Percentiles rank a stretch among this genome's conserved stretches.
Conservation (phyloP, 1,139 yeast genomes). For the Saccharomycopsis hybrid region DNA sequence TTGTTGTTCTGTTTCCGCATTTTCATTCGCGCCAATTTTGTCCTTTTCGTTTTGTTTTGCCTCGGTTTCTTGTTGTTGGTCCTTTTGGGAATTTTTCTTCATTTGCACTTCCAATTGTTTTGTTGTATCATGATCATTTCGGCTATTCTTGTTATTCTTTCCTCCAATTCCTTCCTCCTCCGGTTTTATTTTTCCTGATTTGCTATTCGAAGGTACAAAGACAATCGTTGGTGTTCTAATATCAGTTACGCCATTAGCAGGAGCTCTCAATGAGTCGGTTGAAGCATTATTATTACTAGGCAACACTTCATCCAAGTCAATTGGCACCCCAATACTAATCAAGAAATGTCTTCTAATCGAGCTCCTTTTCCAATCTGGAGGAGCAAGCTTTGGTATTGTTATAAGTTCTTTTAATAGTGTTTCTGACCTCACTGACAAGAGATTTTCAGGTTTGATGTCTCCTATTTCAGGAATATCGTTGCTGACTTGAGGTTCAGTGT, state of each 20-base stretch:
- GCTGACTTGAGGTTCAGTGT: not conserved
- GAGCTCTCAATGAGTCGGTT: too few relatives aligned
- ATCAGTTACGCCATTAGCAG: too few relatives aligned
- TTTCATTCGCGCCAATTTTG: not conserved
- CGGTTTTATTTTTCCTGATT: too few relatives aligned
- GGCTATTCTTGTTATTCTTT: too few relatives aligned
- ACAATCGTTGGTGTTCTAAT: too few relatives aligned
- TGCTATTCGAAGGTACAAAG: too few relatives aligned
- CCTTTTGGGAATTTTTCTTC: too few relatives aligned
- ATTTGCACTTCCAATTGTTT: too few relatives aligned
- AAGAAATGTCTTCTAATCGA: constrained; percentile 18
- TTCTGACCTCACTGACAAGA: constrained; percentile 13
- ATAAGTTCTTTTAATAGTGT: constrained; percentile 18
- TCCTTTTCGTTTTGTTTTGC: too few relatives aligned
- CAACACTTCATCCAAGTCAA: constrained; percentile 19
- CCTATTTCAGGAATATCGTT: not conserved
- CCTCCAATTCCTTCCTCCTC: too few relatives aligned
- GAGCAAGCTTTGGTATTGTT: constrained; percentile 14
- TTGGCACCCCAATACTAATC: constrained; percentile 20
- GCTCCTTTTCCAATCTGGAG: constrained; percentile 21
- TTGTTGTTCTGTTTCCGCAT: constrained; percentile 7
- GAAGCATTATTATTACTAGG: not conserved
- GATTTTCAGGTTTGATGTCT: not conserved
- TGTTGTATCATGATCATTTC: too few relatives aligned
- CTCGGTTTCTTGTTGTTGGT: too few relatives aligned